These are phyloP conservation scores for Naganishia vishniacii DNA, from an alignment of 768 basidiomycete species.

Conservation along the genomic window DNA sequence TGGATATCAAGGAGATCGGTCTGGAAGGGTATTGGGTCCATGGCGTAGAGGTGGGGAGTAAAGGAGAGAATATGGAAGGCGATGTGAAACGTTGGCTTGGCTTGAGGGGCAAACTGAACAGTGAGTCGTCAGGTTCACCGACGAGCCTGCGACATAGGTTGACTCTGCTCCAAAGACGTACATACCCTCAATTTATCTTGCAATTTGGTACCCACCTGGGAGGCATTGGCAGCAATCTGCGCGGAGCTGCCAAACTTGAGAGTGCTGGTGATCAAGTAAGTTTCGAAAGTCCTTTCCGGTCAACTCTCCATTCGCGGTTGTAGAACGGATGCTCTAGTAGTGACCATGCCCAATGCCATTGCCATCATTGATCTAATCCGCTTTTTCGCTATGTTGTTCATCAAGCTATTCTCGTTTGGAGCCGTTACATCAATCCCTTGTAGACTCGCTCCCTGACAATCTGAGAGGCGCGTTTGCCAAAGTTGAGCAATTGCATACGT, in stretches of 20 bases:
- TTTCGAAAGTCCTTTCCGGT: slow-evolving; percentile 12
- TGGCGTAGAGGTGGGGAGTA: slow-evolving; percentile 40
- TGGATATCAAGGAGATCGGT: slow-evolving; percentile 72
- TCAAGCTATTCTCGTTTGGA: slow-evolving; percentile 29
- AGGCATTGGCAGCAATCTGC: slow-evolving; percentile 60
- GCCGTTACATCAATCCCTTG: background rate
- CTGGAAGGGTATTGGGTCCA: slow-evolving; percentile 64
- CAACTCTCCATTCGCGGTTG: background rate
- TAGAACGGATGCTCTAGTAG: too few relatives aligned
- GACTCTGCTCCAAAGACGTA: slow-evolving; percentile 58
- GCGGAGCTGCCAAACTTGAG: slow-evolving; percentile 60
- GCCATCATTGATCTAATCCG: too few relatives aligned
- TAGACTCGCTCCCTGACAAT: background rate
- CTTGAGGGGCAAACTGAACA: background rate
- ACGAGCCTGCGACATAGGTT: background rate
- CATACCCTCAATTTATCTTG: slow-evolving; percentile 74
- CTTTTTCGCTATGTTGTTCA: background rate
- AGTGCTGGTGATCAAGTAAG: slow-evolving; percentile 73
- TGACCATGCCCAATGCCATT: too few relatives aligned
- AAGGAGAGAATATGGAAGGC: background rate
- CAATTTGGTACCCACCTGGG: slow-evolving; percentile 69
- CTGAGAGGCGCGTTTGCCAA: background rate
- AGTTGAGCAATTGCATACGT: slow-evolving; percentile 36
- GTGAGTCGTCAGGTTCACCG: background rate
- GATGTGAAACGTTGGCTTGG: background rate